phyloP scores from a whole-genome alignment of 805 yeast species.

The Hanseniaspora valbyensis region DNA sequence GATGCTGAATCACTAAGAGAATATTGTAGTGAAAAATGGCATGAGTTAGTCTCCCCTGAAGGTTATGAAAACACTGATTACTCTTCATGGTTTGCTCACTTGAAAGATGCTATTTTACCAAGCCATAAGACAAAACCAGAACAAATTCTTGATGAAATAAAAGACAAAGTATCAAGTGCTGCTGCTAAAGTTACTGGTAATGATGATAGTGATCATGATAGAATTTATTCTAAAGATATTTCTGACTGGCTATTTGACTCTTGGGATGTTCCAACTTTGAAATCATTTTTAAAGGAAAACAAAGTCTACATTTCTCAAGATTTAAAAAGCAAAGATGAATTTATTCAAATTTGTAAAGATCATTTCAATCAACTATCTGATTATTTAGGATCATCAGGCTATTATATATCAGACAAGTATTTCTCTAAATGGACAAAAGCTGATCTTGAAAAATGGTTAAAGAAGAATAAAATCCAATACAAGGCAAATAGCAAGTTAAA shows the following conservation, averaged over 20 bases:
- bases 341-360: constrained; percentile 34
- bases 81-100: constrained; percentile 3
- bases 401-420: constrained; percentile 42
- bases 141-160: background rate
- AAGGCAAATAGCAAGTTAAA: constrained; percentile 31
- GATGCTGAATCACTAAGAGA: background rate
- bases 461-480: constrained; percentile 34
- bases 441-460: constrained; percentile 41
- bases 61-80: constrained; percentile 11
- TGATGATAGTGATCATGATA: background rate
- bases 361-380: constrained; percentile 34
- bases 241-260: constrained; percentile 41
- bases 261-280: constrained; percentile 33
- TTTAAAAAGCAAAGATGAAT: constrained; percentile 28
- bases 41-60: constrained; percentile 10
- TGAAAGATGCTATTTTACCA: background rate
- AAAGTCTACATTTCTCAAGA: constrained; percentile 26
- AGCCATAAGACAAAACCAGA: background rate
- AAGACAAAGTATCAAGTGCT: background rate
- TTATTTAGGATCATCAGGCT: constrained; percentile 32
- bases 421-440: constrained; percentile 44
- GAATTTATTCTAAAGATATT: constrained; percentile 15
- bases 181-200: background rate
- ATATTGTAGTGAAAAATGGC: constrained; percentile 10
- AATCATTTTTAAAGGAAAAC: constrained; percentile 27